Evolutionary conservation across 805 yeast genomes (phyloP).

Genomic region (Yamadazyma kitorensis): DNA sequence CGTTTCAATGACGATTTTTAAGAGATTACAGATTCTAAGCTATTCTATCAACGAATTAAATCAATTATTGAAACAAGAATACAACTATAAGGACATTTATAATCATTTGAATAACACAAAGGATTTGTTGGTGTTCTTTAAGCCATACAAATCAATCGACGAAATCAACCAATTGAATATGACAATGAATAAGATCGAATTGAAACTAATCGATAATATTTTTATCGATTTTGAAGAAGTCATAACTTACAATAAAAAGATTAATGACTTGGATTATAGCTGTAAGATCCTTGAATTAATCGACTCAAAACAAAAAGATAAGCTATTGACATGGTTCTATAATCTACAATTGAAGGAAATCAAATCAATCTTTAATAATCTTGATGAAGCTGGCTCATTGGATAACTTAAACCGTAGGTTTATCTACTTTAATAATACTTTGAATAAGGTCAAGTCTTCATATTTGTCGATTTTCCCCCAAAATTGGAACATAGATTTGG

Average conservation of each 20-base stretch:
- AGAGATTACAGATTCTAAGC: constrained; percentile 77
- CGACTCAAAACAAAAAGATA: constrained; percentile 54
- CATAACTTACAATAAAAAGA: constrained; percentile 25
- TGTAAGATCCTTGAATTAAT: constrained; percentile 68
- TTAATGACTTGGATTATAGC: constrained; percentile 50
- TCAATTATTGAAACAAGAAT: constrained; percentile 46
- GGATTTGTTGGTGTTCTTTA: constrained; percentile 70
- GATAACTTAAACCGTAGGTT: constrained; percentile 84
- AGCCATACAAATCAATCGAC: constrained; percentile 77
- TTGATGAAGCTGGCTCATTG: constrained; percentile 92
- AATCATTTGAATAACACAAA: constrained; percentile 66
- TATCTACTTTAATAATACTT: constrained; percentile 71
- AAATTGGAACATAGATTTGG: constrained; percentile 67
- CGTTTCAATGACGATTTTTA: constrained; percentile 78
- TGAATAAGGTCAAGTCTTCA: constrained; percentile 55
- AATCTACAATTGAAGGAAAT: constrained; percentile 70
- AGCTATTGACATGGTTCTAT: constrained; percentile 71
- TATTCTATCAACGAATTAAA: constrained; percentile 59
- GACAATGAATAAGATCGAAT: constrained; percentile 57
- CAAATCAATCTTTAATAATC: constrained; percentile 64
- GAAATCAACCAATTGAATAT: constrained; percentile 69
- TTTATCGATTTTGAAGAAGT: constrained; percentile 65
- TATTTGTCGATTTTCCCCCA: constrained; percentile 59
- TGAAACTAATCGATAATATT: constrained; percentile 62
- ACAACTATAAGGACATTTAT: constrained; percentile 54